phyloP scores from a whole-genome alignment of 2,329 filamentous ascomycete species.

The Pochonia chlamydosporia region DNA sequence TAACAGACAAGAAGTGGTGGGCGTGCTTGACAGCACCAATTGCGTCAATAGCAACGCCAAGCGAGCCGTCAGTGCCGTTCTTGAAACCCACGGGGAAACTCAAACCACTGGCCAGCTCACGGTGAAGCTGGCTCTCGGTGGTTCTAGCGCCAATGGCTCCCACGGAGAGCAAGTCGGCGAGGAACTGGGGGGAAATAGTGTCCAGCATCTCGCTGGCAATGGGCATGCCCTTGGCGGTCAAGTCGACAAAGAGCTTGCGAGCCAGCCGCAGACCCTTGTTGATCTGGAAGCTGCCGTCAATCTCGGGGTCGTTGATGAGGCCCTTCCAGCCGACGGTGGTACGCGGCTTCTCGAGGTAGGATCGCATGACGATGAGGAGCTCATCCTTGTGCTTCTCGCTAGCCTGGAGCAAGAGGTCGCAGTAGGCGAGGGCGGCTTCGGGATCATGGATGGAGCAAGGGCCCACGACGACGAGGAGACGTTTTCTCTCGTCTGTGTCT shows the following conservation, averaged over 20 bases:
- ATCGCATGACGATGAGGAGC: conserved; percentile 92
- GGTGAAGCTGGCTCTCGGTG: conserved; percentile 91
- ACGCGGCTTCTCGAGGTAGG: conserved; percentile 96
- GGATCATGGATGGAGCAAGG: conserved; percentile 98
- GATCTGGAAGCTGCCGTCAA: conserved; percentile 98
- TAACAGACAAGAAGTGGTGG: conserved; percentile 96
- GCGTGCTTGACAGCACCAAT: conserved; percentile 88
- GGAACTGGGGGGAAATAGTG: conserved; percentile 95
- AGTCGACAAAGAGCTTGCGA: conserved; percentile 85
- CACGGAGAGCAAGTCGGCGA: conserved; percentile 85
- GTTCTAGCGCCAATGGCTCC: conserved; percentile 95
- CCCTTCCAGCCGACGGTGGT: conserved; percentile 99
- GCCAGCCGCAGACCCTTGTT: conserved; percentile 90
- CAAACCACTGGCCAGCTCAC: conserved; percentile 86
- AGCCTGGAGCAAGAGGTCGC: conserved; percentile 70
- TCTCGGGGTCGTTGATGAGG: conserved; percentile 96
- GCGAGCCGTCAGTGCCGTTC: conserved; percentile 91
- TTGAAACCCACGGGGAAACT: conserved; percentile 99
- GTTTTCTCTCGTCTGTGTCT: conserved; percentile 54
- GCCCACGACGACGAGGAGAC: conserved; percentile 72
- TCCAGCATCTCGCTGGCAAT: conserved; percentile 97
- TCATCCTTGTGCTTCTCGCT: conserved; percentile 87
- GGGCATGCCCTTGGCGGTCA: conserved; percentile 90
- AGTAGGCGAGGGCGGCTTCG: conserved; percentile 85
- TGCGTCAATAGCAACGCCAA: conserved; percentile 88